A percentile compares a stretch with the other conserved stretches of the same genome.
Evolutionary conservation across 176 grass and related monocot species (phyloP).

Genomic region (Cenchrus americanus): DNA sequence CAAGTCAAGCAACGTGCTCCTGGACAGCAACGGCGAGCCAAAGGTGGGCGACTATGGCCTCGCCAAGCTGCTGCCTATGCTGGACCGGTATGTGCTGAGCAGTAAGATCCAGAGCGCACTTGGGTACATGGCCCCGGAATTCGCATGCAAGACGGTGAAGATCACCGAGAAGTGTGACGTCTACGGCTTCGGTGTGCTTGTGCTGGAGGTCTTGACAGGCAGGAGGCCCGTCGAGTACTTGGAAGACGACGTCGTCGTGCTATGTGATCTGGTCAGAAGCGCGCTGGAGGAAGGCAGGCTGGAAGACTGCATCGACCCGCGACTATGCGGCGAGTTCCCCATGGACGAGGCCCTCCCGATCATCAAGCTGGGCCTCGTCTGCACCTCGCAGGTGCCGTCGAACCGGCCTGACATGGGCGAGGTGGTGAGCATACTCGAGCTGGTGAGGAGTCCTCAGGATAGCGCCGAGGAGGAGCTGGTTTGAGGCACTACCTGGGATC

Average conservation of each 20-base stretch:
- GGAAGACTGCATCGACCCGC: conserved; percentile 72
- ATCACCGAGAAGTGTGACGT: conserved; percentile 93
- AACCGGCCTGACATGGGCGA: conserved; percentile 87
- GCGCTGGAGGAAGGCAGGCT: conserved; percentile 77
- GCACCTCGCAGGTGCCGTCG: conserved; percentile 92
- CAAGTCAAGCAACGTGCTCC: conserved; percentile 88
- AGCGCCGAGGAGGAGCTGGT: conserved; percentile 66
- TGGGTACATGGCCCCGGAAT: conserved; percentile 98
- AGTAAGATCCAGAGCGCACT: conserved; percentile 97
- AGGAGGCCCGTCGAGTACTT: conserved; percentile 86
- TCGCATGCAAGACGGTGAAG: conserved; percentile 88
- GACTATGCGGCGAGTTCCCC: conserved; percentile 65
- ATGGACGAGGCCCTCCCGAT: conserved; percentile 79
- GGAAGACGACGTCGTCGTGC: conserved; percentile 94
- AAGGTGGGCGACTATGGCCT: conserved; percentile 83
- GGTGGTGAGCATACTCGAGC: conserved; percentile 82
- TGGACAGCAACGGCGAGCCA: conserved; percentile 75
- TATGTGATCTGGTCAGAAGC: conserved; percentile 73
- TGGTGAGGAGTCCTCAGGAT: conserved; percentile 70
- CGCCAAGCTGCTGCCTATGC: conserved; percentile 85
- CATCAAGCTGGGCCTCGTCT: conserved; percentile 85
- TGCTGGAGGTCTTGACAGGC: conserved; percentile 75
- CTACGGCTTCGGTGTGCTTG: conserved; percentile 81
- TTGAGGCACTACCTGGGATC: conserved; percentile 33
- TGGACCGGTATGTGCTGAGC: conserved; percentile 89